Base-by-base conservation (phyloP, 2,329 filamentous ascomycete species). In the Neonectria magnoliae region DNA sequence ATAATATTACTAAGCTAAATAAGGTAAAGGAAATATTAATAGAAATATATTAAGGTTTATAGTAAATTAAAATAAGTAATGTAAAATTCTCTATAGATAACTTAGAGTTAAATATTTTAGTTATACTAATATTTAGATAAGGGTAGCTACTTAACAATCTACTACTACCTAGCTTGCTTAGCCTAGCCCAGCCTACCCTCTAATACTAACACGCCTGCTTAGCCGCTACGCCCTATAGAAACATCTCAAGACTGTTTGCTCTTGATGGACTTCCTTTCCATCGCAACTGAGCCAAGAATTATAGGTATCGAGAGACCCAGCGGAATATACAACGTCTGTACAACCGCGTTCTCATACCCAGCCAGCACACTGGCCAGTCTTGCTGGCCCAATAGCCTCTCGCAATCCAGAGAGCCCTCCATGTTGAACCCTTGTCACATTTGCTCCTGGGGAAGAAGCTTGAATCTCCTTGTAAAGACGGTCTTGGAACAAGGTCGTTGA, bases 271-370 rank as follows among this genome's bases (percentile, higher is more conserved):
- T 64, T 71, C 1, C 68, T 57, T 41, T 73, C 71, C 66, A 71
- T 73, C 0, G 71, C 63, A 5, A 72, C 20, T 0, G 71, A 69
- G 0, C 71, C 71, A n/a, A 70, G 3, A 2, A 72, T 57, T 0
- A 68, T 70, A 1, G 71, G 62, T 33, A 73, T 18, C 4, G 66
- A 66, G 7, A 73, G 27, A 0, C 25, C 65, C 45, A 73, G 18
- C 0, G 71, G 71, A 7, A 73, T 73, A 20, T 73, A 73, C 16
- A 73, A 16, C 0, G 71, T 73, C 50, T 73, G 71, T 0, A 73
- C 56, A 3, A 73, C 51, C 0, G 71, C 71, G 29, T 66, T 66
- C 25, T 73, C 71, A 55, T 73, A 73, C 0, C 71, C 71, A 7
- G 57, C 36, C 0, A 73, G 11, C 0, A 73, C 71, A 5, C 41